Evolutionary conservation across 768 basidiomycete genomes (phyloP).

Genomic region (Mycena haematopus): DNA sequence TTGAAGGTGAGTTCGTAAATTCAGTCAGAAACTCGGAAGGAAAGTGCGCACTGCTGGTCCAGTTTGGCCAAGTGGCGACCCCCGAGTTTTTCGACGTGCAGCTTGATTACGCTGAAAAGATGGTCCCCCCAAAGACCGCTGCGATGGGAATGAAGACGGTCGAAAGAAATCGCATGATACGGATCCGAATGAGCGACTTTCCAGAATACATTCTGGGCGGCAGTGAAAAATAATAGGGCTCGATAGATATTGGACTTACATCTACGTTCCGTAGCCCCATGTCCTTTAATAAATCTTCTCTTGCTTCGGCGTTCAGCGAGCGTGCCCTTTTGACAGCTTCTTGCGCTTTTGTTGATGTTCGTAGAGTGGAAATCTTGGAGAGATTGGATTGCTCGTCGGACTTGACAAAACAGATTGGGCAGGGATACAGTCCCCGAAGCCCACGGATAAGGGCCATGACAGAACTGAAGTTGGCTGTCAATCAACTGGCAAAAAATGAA

Average conservation of each 20-base stretch:
- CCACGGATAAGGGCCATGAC: background rate
- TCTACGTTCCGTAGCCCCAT: slow-evolving; percentile 32
- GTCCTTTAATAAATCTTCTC: slow-evolving; percentile 33
- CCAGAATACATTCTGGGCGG: slow-evolving; percentile 49
- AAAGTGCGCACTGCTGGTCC: slow-evolving; percentile 35
- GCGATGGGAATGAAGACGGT: slow-evolving; percentile 45
- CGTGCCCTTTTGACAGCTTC: slow-evolving; percentile 27
- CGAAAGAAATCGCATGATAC: slow-evolving; percentile 42
- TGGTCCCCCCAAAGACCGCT: slow-evolving; percentile 43
- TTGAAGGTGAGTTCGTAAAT: no score
- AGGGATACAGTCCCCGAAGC: background rate
- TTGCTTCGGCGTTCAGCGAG: slow-evolving; percentile 8
- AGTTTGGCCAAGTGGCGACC: slow-evolving; percentile 27
- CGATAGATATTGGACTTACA: slow-evolving; percentile 23
- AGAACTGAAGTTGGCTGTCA: background rate
- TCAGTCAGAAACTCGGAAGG: slow-evolving; percentile 1
- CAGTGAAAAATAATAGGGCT: slow-evolving; percentile 1
- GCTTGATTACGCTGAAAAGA: slow-evolving; percentile 36
- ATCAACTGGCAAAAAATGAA: background rate
- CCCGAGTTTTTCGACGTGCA: slow-evolving; percentile 28
- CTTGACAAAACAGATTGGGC: background rate
- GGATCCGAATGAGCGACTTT: slow-evolving; percentile 40
- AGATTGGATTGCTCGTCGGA: background rate
- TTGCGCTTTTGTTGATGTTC: slow-evolving; percentile 20
- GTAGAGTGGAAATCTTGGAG: background rate